Conservation (phyloP, 2,329 filamentous ascomycete species). For the Monosporascus sp. region DNA sequence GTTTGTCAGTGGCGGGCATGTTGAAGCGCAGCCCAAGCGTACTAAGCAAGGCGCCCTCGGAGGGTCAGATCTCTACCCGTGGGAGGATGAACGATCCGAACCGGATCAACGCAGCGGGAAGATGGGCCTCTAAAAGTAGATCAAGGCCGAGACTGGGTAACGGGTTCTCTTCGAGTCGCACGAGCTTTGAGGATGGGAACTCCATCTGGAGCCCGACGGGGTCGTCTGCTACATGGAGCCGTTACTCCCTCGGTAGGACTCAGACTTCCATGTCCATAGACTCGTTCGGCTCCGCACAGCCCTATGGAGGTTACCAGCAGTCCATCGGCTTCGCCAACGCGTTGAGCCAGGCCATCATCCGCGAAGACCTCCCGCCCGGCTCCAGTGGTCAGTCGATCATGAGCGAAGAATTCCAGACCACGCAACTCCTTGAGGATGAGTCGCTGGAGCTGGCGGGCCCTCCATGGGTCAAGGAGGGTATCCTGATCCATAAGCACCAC, state of each 20-base stretch:
- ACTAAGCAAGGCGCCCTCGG: constrained; percentile 87
- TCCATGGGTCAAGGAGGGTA: constrained; percentile 98
- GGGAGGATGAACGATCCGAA: constrained; percentile 62
- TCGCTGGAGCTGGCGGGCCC: constrained; percentile 85
- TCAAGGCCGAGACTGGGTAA: constrained; percentile 75
- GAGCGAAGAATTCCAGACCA: constrained; percentile 55
- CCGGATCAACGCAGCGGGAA: constrained; percentile 52
- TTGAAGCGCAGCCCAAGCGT: constrained; percentile 85
- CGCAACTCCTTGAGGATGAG: constrained; percentile 82
- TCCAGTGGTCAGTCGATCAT: constrained; percentile 43
- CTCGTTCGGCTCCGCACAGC: constrained; percentile 74
- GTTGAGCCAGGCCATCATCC: constrained; percentile 91
- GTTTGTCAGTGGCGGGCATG: constrained; percentile 69
- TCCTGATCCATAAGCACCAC: constrained; percentile 94
- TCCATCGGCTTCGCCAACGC: constrained; percentile 97
- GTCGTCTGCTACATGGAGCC: constrained; percentile 94
- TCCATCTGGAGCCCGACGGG: constrained; percentile 82
- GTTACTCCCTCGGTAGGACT: constrained; percentile 84
- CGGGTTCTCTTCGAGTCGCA: constrained; percentile 83
- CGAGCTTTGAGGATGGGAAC: constrained; percentile 85
- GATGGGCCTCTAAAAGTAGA: constrained; percentile 82
- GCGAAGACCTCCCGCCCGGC: constrained; percentile 67
- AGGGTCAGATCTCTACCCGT: constrained; percentile 63
- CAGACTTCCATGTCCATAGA: constrained; percentile 90
- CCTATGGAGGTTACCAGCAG: constrained; percentile 81